Conservation (phyloP, 148 eudicot species). For the Camellia granthamiana region DNA sequence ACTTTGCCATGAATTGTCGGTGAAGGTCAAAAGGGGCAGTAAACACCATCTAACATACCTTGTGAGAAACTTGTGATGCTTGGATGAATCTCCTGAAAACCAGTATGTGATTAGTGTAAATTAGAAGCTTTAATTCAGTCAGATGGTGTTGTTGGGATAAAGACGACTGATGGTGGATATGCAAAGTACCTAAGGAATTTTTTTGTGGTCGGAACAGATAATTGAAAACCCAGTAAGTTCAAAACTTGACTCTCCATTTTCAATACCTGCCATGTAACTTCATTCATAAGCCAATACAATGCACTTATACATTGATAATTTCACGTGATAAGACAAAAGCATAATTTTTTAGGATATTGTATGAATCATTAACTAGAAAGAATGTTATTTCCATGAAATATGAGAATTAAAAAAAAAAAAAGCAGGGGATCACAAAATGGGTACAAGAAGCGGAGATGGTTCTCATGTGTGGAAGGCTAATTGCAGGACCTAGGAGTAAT, state of each 20-base stretch:
- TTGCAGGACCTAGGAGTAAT: neutral
- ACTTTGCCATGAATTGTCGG: neutral
- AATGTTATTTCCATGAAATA: neutral
- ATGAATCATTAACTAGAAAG: neutral
- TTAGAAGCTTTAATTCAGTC: neutral
- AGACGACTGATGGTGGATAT: slow-evolving; percentile 8
- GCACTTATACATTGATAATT: no score
- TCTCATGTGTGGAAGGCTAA: neutral
- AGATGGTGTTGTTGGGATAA: neutral
- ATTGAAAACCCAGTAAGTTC: slow-evolving; percentile 63
- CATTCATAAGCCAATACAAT: slow-evolving; percentile 9
- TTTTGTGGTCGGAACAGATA: slow-evolving; percentile 77
- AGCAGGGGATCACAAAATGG: neutral
- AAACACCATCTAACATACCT: slow-evolving; percentile 37
- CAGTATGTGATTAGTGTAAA: neutral
- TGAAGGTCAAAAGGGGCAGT: neutral
- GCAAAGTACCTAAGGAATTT: slow-evolving; percentile 69
- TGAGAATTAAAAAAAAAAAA: neutral
- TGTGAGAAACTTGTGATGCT: slow-evolving; percentile 60
- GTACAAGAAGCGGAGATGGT: neutral
- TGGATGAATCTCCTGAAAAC: slow-evolving; percentile 65
- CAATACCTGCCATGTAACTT: slow-evolving; percentile 53
- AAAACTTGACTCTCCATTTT: slow-evolving; percentile 74
- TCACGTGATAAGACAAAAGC: neutral
- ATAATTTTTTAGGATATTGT: neutral